Percentiles rank a stretch among this genome's conserved stretches.
Conservation (phyloP, 257 asterid species). For the Fraxinus quadrangulata region DNA sequence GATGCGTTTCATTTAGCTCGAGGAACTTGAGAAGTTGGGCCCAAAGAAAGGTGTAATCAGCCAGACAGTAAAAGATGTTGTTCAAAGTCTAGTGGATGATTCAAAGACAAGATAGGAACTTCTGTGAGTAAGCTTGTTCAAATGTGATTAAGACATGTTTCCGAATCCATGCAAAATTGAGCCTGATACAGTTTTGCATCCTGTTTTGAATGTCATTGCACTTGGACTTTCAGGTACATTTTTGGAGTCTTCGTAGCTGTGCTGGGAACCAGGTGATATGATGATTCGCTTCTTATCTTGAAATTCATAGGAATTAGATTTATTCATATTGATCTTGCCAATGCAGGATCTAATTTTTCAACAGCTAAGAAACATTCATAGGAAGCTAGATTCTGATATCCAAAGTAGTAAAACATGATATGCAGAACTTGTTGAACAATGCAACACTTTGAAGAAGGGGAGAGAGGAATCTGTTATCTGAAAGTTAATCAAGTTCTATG, state of each 20-base stretch:
- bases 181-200: slow-evolving; percentile 14
- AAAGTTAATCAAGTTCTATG: slow-evolving; percentile 22
- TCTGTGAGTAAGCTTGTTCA: slow-evolving; percentile 65
- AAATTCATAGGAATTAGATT: slow-evolving; percentile 6
- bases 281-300: slow-evolving; percentile 19
- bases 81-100: slow-evolving; percentile 88
- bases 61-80: slow-evolving; percentile 94
- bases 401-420: slow-evolving; percentile 61
- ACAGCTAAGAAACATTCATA: slow-evolving; percentile 75
- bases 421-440: slow-evolving; percentile 67
- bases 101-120: slow-evolving; percentile 96
- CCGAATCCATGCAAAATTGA: not conserved
- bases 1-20: slow-evolving; percentile 52
- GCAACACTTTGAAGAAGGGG: slow-evolving; percentile 77
- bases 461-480: slow-evolving; percentile 74
- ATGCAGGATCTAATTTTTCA: slow-evolving; percentile 23
- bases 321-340: slow-evolving; percentile 14
- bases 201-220: slow-evolving; percentile 12
- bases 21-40: slow-evolving; percentile 90
- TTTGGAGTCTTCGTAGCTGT: slow-evolving; percentile 99
- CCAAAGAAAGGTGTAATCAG: slow-evolving; percentile 91
- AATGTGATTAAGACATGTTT: slow-evolving; percentile 4
- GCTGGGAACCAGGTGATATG: slow-evolving; percentile 91
- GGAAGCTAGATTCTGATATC: slow-evolving; percentile 73
- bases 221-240: slow-evolving; percentile 67